These are phyloP conservation scores for Tetracladium maxilliforme DNA, from an alignment of 2,329 filamentous ascomycete genomes.

Conservation along the genomic window DNA sequence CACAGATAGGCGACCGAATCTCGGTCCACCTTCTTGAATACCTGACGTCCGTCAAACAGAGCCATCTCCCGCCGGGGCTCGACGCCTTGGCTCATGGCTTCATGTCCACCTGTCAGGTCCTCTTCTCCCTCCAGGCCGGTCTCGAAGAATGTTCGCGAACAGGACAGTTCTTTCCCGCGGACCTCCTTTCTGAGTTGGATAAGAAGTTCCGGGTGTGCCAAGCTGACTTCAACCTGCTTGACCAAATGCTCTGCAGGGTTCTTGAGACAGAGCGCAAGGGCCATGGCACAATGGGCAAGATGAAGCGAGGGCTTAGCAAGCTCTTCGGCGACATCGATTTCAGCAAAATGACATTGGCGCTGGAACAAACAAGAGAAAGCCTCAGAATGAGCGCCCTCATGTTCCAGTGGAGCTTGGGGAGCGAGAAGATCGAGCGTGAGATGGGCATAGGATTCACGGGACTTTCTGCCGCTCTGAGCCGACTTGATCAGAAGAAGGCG, in stretches of 20 bases:
- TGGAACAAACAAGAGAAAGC: constrained; percentile 43
- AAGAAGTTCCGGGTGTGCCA: constrained; percentile 46
- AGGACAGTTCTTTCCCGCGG: constrained; percentile 36
- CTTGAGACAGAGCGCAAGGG: constrained; percentile 48
- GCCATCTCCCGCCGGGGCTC: constrained; percentile 39
- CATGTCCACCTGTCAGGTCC: constrained; percentile 48
- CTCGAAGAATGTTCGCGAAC: constrained; percentile 36
- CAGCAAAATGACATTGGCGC: constrained; percentile 38
- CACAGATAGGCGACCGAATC: constrained; percentile 45
- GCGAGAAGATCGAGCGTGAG: constrained; percentile 39
- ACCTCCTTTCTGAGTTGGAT: constrained; percentile 48
- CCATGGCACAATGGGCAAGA: constrained; percentile 38
- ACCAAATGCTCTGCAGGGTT: constrained; percentile 46
- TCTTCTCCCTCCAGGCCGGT: constrained; percentile 56
- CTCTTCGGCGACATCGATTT: constrained; percentile 49
- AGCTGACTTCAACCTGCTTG: constrained; percentile 45
- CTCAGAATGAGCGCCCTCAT: constrained; percentile 48
- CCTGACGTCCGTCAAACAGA: constrained; percentile 37
- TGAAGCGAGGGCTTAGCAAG: constrained; percentile 42
- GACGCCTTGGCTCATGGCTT: constrained; percentile 48
- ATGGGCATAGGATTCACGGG: constrained; percentile 54
- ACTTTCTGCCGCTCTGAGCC: constrained; percentile 47
- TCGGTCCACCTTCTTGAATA: constrained; percentile 52
- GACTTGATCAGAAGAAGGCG: constrained; percentile 16
- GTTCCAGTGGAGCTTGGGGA: constrained; percentile 50